Percentiles rank a stretch among this genome's conserved stretches.
phyloP scores from a whole-genome alignment of 371 early-diverging fungal species.

The Haplosporangium sp. region DNA sequence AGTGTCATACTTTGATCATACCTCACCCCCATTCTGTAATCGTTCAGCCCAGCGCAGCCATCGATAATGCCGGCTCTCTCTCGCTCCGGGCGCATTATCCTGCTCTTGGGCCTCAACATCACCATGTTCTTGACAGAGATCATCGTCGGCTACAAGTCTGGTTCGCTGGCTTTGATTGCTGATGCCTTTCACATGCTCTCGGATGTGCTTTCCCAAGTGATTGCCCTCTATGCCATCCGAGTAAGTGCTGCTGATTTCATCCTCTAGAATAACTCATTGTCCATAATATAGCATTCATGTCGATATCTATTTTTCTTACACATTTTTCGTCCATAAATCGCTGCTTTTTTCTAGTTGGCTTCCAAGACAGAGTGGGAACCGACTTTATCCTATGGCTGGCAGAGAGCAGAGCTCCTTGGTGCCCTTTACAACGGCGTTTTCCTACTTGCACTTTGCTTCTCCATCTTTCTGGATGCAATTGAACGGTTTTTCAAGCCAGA shows the following conservation, averaged over 20 bases:
- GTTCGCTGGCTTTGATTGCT: conserved; percentile 90
- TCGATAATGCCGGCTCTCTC: conserved; percentile 30
- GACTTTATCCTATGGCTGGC: conserved; percentile 89
- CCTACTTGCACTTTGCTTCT: conserved; percentile 88
- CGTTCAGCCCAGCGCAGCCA: not conserved
- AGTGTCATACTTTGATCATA: not conserved
- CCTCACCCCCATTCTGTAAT: not conserved
- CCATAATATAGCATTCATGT: no score
- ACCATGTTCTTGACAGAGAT: conserved; percentile 84
- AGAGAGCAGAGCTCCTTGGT: conserved; percentile 93
- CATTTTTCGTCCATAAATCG: not conserved
- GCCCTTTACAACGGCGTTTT: conserved; percentile 93
- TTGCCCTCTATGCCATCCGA: conserved; percentile 89
- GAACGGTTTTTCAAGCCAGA: conserved; percentile 81
- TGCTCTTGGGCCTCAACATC: conserved; percentile 74
- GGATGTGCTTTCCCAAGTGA: conserved; percentile 82
- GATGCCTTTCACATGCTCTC: conserved; percentile 95
- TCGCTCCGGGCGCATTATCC: conserved; percentile 58
- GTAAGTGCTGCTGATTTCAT: conserved; percentile 49
- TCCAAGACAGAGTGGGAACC: conserved; percentile 63
- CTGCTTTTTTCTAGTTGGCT: conserved; percentile 47
- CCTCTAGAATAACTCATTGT: no score
- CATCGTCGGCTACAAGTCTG: conserved; percentile 78
- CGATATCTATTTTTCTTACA: not conserved
- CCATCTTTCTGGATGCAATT: conserved; percentile 89